Conservation (phyloP, 495 filamentous ascomycete species). For the Penicillium herquei region DNA sequence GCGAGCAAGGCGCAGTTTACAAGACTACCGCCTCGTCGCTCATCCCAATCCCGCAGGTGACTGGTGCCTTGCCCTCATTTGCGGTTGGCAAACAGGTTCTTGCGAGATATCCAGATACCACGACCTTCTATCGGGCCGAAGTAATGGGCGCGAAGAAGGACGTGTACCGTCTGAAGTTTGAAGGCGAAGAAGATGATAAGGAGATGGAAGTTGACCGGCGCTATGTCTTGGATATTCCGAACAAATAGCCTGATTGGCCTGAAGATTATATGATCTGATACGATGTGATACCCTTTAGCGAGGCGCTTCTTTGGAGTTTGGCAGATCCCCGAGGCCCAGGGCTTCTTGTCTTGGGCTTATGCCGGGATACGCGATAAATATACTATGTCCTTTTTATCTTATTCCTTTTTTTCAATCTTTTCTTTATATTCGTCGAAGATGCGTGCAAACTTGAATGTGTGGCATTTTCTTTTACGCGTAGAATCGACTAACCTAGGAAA, state of each 20-base stretch:
- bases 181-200: slow-evolving; percentile 81
- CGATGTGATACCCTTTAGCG: slow-evolving; percentile 31
- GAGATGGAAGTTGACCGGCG: slow-evolving; percentile 77
- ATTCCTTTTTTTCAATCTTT: neutral
- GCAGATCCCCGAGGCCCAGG: neutral
- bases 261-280: slow-evolving; percentile 21
- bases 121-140: slow-evolving; percentile 95
- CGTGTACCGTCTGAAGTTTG: slow-evolving; percentile 69
- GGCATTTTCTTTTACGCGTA: neutral
- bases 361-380: slow-evolving; percentile 1
- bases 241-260: slow-evolving; percentile 29
- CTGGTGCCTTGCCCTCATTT: slow-evolving; percentile 62
- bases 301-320: slow-evolving; percentile 30
- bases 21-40: slow-evolving; percentile 75
- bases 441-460: too few relatives aligned
- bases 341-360: neutral
- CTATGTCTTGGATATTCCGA: slow-evolving; percentile 75
- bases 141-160: slow-evolving; percentile 73
- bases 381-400: neutral
- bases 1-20: slow-evolving; percentile 68
- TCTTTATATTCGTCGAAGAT: neutral
- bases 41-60: slow-evolving; percentile 73
- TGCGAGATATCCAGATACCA: slow-evolving; percentile 85
- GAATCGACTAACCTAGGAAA: too few relatives aligned
- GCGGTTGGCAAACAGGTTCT: slow-evolving; percentile 76